Conservation (phyloP, 2,329 filamentous ascomycete species). For the Parafenestella ontariensis region DNA sequence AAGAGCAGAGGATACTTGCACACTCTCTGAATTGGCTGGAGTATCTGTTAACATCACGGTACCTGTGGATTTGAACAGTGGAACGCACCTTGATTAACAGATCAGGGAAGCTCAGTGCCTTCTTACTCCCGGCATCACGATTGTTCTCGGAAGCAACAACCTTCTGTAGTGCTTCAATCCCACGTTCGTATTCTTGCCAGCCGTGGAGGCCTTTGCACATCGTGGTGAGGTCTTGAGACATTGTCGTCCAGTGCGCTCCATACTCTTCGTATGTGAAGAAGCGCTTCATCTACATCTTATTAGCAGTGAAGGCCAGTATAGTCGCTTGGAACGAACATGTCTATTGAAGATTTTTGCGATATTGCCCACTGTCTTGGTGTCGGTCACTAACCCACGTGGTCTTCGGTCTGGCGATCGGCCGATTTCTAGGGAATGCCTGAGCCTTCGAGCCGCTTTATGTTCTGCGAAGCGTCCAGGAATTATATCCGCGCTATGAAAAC, state of each 20-base stretch:
- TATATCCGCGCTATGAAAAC: constrained; percentile 58
- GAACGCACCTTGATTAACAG: constrained; percentile 81
- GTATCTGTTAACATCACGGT: neutral
- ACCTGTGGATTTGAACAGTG: neutral
- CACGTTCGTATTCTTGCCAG: constrained; percentile 83
- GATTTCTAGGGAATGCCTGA: constrained; percentile 57
- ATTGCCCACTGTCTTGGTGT: constrained; percentile 61
- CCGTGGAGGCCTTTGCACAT: constrained; percentile 72
- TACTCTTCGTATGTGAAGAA: constrained; percentile 94
- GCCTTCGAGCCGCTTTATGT: constrained; percentile 41
- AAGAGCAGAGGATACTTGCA: constrained; percentile 92
- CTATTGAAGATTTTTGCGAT: constrained; percentile 62
- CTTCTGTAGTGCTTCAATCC: constrained; percentile 81
- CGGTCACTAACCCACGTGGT: constrained; percentile 52
- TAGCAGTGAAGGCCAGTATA: constrained; percentile 37
- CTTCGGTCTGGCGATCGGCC: constrained; percentile 50
- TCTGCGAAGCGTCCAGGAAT: constrained; percentile 48
- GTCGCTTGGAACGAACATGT: constrained; percentile 51
- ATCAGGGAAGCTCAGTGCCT: constrained; percentile 82
- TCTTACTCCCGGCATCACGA: constrained; percentile 68
- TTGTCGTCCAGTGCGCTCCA: constrained; percentile 84
- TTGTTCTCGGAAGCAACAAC: constrained; percentile 75
- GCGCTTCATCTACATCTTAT: constrained; percentile 68
- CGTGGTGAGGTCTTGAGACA: constrained; percentile 77
- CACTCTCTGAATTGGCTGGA: constrained; percentile 85